A percentile compares a stretch with the other conserved stretches of the same genome.
These are phyloP conservation scores for Trichoderma gracile DNA, from an alignment of 2,329 filamentous ascomycete genomes.

Conservation along the genomic window DNA sequence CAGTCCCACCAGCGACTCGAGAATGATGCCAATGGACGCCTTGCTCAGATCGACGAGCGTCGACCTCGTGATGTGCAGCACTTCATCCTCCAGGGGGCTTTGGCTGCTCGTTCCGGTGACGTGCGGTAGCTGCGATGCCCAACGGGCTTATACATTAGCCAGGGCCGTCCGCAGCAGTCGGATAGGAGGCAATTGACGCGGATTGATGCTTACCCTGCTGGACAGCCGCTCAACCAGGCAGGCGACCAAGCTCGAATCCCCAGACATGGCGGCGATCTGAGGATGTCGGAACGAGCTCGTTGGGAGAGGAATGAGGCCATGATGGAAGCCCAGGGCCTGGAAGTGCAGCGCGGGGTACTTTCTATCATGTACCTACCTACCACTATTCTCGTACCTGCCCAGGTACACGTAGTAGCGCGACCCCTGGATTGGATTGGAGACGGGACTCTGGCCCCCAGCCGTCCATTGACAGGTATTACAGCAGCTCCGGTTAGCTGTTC, in stretches of 20 bases:
- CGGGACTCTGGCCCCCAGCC: too few relatives aligned
- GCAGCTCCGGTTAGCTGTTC: too few relatives aligned
- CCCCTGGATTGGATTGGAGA: conserved; percentile 1
- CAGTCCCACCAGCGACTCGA: conserved; percentile 58
- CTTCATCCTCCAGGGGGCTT: conserved; percentile 61
- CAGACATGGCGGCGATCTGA: conserved; percentile 29
- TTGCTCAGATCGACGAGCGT: conserved; percentile 63
- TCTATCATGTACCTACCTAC: not conserved
- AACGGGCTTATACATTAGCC: not conserved
- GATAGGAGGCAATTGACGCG: not conserved
- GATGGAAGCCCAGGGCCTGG: conserved; percentile 1
- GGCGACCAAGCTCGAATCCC: conserved; percentile 57
- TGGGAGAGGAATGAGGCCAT: conserved; percentile 19
- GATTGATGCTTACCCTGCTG: conserved; percentile 45
- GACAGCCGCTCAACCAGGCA: conserved; percentile 60
- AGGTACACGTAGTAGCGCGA: too few relatives aligned
- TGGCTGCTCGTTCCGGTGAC: conserved; percentile 59
- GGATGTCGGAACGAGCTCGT: conserved; percentile 20
- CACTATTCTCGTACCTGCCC: too few relatives aligned
- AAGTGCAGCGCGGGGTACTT: conserved; percentile 21
- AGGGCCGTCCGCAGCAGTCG: not conserved
- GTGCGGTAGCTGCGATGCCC: conserved; percentile 60
- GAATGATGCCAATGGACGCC: conserved; percentile 53
- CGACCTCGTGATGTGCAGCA: conserved; percentile 60
- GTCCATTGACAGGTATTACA: not conserved